Percentiles rank a stretch among this genome's conserved stretches.
Conservation (phyloP, 257 asterid genomes). For the Jacaranda copaia region DNA sequence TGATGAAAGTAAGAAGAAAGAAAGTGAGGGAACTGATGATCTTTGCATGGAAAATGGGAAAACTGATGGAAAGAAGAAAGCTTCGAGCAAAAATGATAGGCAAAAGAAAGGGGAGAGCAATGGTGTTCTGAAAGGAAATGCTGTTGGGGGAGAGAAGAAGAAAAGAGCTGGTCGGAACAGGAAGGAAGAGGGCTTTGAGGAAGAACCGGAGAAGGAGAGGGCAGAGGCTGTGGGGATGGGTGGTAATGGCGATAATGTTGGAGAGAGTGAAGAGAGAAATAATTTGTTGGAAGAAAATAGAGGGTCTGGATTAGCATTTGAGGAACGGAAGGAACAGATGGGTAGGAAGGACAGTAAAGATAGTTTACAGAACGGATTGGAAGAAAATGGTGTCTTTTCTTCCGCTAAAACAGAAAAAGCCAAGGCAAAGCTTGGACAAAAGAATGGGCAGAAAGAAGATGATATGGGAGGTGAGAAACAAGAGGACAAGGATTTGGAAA, state of each 20-base stretch:
- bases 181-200: neutral
- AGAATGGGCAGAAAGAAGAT: neutral
- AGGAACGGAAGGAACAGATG: too few relatives aligned
- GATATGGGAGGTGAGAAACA: neutral
- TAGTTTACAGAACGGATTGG: too few relatives aligned
- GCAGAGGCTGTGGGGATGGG: conserved; percentile 4
- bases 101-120: neutral
- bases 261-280: neutral
- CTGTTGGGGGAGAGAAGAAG: neutral
- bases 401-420: neutral
- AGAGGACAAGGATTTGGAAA: neutral
- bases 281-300: neutral
- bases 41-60: neutral
- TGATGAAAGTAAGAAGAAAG: neutral
- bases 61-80: neutral
- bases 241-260: neutral
- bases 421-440: neutral
- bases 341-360: too few relatives aligned
- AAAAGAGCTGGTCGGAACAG: conserved; percentile 1
- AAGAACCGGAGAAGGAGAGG: neutral
- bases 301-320: neutral
- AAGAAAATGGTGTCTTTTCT: neutral
- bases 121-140: neutral
- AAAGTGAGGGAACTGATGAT: conserved; percentile 3
- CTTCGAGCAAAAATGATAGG: neutral